Conservation (phyloP, 306 rosid genomes). For the Alnus rubra region DNA sequence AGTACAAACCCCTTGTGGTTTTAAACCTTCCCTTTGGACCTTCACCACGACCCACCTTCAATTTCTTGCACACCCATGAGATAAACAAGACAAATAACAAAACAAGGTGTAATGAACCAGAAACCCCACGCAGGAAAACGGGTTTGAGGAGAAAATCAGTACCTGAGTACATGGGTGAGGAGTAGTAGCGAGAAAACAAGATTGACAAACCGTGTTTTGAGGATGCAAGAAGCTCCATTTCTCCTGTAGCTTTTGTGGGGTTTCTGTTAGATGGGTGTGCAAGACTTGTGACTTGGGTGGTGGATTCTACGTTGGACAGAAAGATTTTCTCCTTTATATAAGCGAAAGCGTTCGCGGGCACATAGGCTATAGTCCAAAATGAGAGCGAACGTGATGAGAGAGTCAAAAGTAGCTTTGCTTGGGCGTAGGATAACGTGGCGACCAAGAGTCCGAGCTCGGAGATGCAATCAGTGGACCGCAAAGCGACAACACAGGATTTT, state of each 20-base stretch:
- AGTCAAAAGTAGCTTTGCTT: not conserved
- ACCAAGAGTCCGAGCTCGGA: not conserved
- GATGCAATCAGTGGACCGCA: not conserved
- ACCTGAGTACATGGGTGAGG: conserved; percentile 17
- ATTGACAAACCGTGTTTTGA: conserved; percentile 19
- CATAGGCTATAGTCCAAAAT: not conserved
- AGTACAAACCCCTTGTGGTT: conserved; percentile 14
- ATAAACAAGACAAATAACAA: conserved; percentile 38
- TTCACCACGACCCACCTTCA: conserved; percentile 22
- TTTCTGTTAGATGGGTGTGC: conserved; percentile 10
- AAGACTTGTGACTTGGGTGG: not conserved
- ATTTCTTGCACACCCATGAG: conserved; percentile 46
- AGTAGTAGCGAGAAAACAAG: conserved; percentile 24
- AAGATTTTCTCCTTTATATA: not conserved
- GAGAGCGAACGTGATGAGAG: not conserved
- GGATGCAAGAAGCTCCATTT: conserved; percentile 30
- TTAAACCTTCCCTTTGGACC: conserved; percentile 28
- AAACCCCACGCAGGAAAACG: conserved; percentile 44
- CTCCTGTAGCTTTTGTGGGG: not conserved
- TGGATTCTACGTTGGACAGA: not conserved
- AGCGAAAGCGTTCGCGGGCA: not conserved
- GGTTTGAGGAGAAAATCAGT: conserved; percentile 43
- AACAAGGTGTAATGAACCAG: conserved; percentile 47
- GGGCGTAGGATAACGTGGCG: not conserved
- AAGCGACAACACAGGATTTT: too few species aligned